Evolutionary conservation across 345 rosid species (phyloP), one percentile per base, ranked within the genome.

Genomic region (Populus deltoides): DNA sequence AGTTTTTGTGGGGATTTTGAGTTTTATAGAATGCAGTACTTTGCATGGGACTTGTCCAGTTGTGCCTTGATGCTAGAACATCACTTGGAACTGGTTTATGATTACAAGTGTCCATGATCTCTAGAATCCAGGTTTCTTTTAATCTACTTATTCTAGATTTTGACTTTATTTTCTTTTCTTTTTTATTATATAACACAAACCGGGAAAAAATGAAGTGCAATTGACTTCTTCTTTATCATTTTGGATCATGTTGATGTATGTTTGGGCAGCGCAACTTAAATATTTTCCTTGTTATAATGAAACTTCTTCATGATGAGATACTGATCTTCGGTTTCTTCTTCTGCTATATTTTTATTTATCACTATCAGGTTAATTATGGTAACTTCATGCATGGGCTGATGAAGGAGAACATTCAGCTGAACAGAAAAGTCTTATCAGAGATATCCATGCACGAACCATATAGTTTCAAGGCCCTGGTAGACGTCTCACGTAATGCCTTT

Each of bases 371-470:
- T 51, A 93, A 90, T 78, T 95, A 92, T 59, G 94, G 99, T 43
- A 92, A 90, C 82, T 95, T 95, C 82, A 89, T 93, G 87, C 99
- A 95, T 63, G 99, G 98, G 33, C 78, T 93, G 87, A 88, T 80
- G 92, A 89, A 92, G 90, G 99, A 95, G 88, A 95, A 93, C 87
- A 82, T 95, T 82, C 98, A 93, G 85, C 88, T 93, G 69, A 92
- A 93, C 88, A 85, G 97, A 73, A 95, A 95, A 85, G 98, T 93
- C 41, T 85, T 95, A 68, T 91, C 93, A 2, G 94, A 93, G 89
- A 63, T 91, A 24, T 83, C 99, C 18, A 93, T 91, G 99, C 97
- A 90, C 7, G 97, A 95, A 73, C 99, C 99, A 0, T 91, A 88
- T 76, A 93, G 94, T 82, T 95, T 93, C 85, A 95, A 92, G 88